These are phyloP conservation scores for Zopfia rhizophila DNA, from an alignment of 2,329 filamentous ascomycete genomes.

Conservation along the genomic window DNA sequence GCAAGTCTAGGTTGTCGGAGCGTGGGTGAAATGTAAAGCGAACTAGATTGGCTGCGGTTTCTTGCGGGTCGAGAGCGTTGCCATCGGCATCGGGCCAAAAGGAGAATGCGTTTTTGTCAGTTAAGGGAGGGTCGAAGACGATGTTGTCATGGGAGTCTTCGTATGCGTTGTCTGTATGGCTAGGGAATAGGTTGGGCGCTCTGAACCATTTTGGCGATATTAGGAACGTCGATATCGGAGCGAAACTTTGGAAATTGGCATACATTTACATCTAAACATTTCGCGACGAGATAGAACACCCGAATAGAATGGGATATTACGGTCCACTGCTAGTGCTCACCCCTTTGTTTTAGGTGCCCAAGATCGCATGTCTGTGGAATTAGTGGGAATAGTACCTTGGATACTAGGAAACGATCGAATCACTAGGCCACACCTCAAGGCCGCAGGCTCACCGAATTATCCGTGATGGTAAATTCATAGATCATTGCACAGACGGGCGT, in stretches of 20 bases:
- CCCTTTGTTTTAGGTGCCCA: too few relatives aligned
- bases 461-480: conserved; percentile 56
- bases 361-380: conserved; percentile 49
- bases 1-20: conserved; percentile 32
- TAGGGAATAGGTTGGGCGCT: conserved; percentile 47
- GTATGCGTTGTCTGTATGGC: conserved; percentile 50
- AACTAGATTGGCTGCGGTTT: conserved; percentile 14
- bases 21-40: conserved; percentile 50
- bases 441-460: conserved; percentile 43
- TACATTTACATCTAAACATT: too few relatives aligned
- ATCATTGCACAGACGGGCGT: conserved; percentile 53
- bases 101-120: conserved; percentile 56
- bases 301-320: too few relatives aligned
- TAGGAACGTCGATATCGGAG: too few relatives aligned
- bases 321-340: too few relatives aligned
- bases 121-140: conserved; percentile 49
- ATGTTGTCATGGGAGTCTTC: conserved; percentile 33
- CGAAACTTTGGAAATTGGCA: too few relatives aligned
- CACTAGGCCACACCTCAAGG: too few relatives aligned
- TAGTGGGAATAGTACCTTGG: too few relatives aligned
- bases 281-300: too few relatives aligned
- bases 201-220: too few relatives aligned
- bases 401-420: conserved; percentile 1
- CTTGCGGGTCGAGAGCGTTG: conserved; percentile 42
- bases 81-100: conserved; percentile 54